A percentile compares a stretch with the other conserved stretches of the same genome.
phyloP scores from a whole-genome alignment of 345 rosid species.

The Camelina neglecta region DNA sequence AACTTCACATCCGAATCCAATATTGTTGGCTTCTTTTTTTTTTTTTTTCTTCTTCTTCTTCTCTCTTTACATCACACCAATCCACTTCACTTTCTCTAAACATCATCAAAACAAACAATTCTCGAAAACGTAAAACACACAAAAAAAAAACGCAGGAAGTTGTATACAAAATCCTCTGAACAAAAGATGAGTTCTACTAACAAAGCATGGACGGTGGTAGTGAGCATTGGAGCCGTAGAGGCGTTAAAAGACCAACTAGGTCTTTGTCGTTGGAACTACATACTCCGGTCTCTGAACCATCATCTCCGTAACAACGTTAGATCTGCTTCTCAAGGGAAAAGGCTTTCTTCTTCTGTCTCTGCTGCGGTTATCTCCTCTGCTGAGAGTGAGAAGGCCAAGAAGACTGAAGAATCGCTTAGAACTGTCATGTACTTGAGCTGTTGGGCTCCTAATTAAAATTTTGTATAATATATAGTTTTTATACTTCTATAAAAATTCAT shows the following conservation, averaged over 20 bases:
- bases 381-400: slow-evolving; percentile 47
- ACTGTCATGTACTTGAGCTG: slow-evolving; percentile 83
- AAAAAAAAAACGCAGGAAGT: background rate
- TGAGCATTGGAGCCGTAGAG: slow-evolving; percentile 59
- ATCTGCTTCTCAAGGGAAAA: slow-evolving; percentile 47
- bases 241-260: slow-evolving; percentile 59
- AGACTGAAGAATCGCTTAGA: slow-evolving; percentile 74
- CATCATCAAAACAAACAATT: background rate
- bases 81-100: background rate
- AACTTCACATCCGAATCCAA: slow-evolving; percentile 1
- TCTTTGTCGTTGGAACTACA: slow-evolving; percentile 56
- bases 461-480: background rate
- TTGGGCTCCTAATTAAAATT: slow-evolving; percentile 64
- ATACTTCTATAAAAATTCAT: background rate
- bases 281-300: slow-evolving; percentile 47
- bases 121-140: background rate
- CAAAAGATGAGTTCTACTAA: slow-evolving; percentile 43
- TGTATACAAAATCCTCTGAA: background rate
- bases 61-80: slow-evolving; percentile 24
- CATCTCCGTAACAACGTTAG: slow-evolving; percentile 45
- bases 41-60: too few species aligned
- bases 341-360: slow-evolving; percentile 28
- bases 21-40: background rate
- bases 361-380: slow-evolving; percentile 27
- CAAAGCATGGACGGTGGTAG: slow-evolving; percentile 58